Evolutionary conservation across 2,329 filamentous ascomycete species (phyloP), one percentile per base, ranked within the genome.

Genomic region (Clarireedia homoeocarpa): DNA sequence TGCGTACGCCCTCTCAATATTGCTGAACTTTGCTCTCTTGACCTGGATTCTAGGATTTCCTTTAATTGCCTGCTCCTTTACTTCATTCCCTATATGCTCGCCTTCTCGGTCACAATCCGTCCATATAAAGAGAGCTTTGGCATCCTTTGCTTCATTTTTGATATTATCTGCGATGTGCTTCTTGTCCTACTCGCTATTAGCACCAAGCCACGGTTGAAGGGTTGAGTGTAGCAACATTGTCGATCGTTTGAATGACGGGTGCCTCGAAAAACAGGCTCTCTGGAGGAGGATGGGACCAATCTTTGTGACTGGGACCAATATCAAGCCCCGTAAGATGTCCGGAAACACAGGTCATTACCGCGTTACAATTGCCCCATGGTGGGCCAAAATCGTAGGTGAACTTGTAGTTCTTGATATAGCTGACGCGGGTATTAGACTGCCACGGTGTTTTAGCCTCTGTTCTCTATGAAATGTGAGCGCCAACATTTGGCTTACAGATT

Each of bases 61-160:
- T 66, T 84, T 83, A 48, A 78, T 75, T 5, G 94, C 94, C 57
- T 92, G 86, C 52, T 88, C 81, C 46, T 90, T 85, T 59, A 99
- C 92, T 70, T 99, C 92, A 40, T 87, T 80, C 6, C 94, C 94
- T 63, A 99, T 99, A 68, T 97, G 88, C 71, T 99, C 94, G 38
- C 94, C 94, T 77, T 99, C 94, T 55, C 91, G 84, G 76, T 99
- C 94, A 72, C 94, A 97, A 78, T 99, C 94, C 0, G 94, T 99
- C 94, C 94, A 99, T 65, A 99, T 96, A 71, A 95, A 92, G 34
- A 99, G 77, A 12, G 85, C 83, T 55, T 78, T 81, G n/a, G 84
- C 79, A 68, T 81, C 80, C 58, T 80, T 80, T 17, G 94, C 92
- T 70, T 95, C 86, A 1, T 80, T 75, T 63, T 86, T 82, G 66